A percentile compares a stretch with the other conserved stretches of the same genome.
These are phyloP conservation scores for Phytopythium delawarense DNA, from an alignment of 352 stramenopile genomes.

Conservation along the genomic window DNA sequence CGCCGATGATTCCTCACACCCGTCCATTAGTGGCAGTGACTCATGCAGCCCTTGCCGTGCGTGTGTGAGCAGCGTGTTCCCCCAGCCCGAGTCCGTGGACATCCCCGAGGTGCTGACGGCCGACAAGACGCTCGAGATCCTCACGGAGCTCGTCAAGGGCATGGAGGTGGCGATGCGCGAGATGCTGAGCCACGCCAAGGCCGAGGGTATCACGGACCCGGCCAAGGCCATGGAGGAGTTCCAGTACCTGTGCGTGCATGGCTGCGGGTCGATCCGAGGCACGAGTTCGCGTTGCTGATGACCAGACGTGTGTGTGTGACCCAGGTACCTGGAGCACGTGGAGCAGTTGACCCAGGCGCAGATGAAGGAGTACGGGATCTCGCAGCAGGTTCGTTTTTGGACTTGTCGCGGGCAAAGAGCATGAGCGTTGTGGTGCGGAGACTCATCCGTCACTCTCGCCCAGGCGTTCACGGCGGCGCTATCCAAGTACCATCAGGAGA, in stretches of 20 bases:
- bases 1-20: neutral
- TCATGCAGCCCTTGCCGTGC: neutral
- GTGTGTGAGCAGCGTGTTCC: constrained; percentile 41
- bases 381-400: constrained; percentile 36
- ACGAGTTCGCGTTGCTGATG: neutral
- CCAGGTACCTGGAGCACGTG: constrained; percentile 61
- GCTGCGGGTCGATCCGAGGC: too few species aligned
- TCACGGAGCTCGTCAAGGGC: constrained; percentile 56
- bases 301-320: neutral
- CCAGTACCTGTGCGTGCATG: constrained; percentile 44
- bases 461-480: constrained; percentile 65
- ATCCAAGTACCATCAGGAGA: constrained; percentile 64
- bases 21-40: neutral
- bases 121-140: constrained; percentile 65
- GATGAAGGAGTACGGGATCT: constrained; percentile 62
- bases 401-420: neutral
- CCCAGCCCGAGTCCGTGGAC: constrained; percentile 39
- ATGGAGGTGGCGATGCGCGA: constrained; percentile 81
- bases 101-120: constrained; percentile 64
- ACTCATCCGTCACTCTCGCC: neutral
- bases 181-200: constrained; percentile 63
- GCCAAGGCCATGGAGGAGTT: constrained; percentile 74
- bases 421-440: neutral
- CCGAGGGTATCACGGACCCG: constrained; percentile 69
- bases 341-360: constrained; percentile 61